Conservation (phyloP, 495 filamentous ascomycete species). For the Neurospora hispaniola region DNA sequence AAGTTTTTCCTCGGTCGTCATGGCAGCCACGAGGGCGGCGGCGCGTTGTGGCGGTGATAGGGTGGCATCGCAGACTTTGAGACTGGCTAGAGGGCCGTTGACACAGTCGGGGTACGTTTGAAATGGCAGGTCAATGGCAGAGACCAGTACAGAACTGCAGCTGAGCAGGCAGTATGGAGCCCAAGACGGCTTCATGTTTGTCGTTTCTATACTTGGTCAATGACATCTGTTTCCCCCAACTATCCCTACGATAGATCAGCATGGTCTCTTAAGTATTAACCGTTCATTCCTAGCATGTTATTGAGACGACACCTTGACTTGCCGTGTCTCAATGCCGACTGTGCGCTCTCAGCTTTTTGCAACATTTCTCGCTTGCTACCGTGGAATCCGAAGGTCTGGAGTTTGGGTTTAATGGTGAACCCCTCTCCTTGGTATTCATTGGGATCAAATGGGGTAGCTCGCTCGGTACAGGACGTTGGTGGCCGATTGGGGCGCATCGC, state of each 20-base stretch:
- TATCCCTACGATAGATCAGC: neutral
- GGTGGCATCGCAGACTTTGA: conserved; percentile 38
- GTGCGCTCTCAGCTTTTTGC: neutral
- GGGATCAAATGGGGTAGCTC: neutral
- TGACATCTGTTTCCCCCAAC: neutral
- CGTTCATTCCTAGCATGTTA: neutral
- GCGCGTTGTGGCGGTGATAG: conserved; percentile 35
- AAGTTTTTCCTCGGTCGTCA: conserved; percentile 33
- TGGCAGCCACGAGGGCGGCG: conserved; percentile 27
- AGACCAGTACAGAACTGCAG: neutral
- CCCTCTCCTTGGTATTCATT: neutral
- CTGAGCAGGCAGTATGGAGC: neutral
- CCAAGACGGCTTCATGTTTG: neutral
- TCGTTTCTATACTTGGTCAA: neutral
- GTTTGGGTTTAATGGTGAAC: neutral
- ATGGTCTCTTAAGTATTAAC: neutral
- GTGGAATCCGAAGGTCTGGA: neutral
- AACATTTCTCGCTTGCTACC: neutral
- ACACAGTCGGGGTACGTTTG: conserved; percentile 25
- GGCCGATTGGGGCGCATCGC: neutral
- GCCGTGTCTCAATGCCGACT: neutral
- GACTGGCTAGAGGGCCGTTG: conserved; percentile 22
- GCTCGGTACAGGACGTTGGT: neutral
- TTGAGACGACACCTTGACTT: neutral
- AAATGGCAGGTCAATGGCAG: conserved; percentile 3